Percentiles rank a stretch among this genome's conserved stretches.
Conservation (phyloP, 768 basidiomycete genomes). For the Pholiota conissans region DNA sequence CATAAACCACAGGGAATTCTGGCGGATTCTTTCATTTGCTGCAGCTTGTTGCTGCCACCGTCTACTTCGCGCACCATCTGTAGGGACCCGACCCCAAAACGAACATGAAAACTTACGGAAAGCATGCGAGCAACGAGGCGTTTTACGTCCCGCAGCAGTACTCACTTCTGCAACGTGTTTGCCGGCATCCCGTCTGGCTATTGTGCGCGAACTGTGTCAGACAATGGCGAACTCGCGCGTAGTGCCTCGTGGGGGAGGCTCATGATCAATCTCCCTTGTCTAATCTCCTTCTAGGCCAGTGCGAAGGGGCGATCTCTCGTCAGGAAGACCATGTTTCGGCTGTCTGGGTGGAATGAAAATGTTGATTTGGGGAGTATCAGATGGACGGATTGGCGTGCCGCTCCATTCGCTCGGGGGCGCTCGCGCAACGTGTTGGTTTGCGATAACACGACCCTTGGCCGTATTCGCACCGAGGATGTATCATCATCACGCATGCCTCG, state of each 20-base stretch:
- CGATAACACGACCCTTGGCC: conserved; percentile 16
- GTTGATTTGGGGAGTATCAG: not conserved
- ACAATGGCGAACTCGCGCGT: not conserved
- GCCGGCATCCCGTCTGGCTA: not conserved
- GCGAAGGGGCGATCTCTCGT: not conserved
- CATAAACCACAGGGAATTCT: not conserved
- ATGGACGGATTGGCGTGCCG: not conserved
- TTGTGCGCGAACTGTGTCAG: not conserved
- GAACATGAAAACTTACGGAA: not conserved
- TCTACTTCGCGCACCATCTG: not conserved
- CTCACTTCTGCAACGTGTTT: not conserved
- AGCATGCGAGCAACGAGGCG: not conserved
- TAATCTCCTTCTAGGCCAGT: conserved; percentile 11
- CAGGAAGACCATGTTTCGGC: not conserved
- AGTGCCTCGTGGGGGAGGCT: conserved; percentile 8
- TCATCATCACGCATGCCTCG: conserved; percentile 33
- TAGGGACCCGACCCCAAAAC: not conserved
- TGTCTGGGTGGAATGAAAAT: conserved; percentile 3
- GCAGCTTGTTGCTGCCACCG: not conserved
- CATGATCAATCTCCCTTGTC: not conserved
- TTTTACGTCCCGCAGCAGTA: not conserved
- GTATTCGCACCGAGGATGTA: conserved; percentile 2
- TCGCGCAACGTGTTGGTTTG: conserved; percentile 17
- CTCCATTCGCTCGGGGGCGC: not conserved
- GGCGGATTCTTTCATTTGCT: not conserved